phyloP scores from a whole-genome alignment of 1,284 basidiomycete species.

The Trichosporon sp. region DNA sequence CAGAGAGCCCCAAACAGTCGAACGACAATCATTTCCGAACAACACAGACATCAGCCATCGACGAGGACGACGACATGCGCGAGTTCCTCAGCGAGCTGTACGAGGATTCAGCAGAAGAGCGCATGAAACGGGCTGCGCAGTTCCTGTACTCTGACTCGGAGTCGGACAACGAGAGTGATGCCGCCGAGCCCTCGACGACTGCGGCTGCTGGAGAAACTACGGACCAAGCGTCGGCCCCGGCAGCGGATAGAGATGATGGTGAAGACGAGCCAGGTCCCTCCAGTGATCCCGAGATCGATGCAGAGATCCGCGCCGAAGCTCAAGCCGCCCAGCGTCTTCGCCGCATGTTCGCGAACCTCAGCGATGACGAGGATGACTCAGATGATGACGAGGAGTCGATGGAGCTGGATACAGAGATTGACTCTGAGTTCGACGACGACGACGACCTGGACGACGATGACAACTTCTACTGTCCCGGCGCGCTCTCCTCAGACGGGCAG shows the following conservation, averaged over 20 bases:
- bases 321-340: background rate
- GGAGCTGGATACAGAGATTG: constrained; percentile 34
- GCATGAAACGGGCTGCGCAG: background rate
- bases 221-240: background rate
- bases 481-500: constrained; percentile 31
- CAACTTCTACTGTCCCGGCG: constrained; percentile 21
- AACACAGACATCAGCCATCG: background rate
- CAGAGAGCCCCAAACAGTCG: background rate
- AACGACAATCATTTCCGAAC: background rate
- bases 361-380: constrained; percentile 37
- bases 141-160: constrained; percentile 23
- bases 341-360: background rate
- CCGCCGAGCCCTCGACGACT: background rate
- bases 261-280: background rate
- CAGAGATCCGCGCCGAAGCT: constrained; percentile 24
- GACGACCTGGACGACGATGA: constrained; percentile 35
- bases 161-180: background rate
- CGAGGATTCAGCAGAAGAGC: background rate
- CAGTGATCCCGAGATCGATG: constrained; percentile 9
- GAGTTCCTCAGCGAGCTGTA: constrained; percentile 7
- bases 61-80: constrained; percentile 18
- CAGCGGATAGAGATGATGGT: background rate
- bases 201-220: background rate
- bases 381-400: constrained; percentile 45
- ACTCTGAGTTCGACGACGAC: constrained; percentile 42